phyloP scores from a whole-genome alignment of 78 protist species.

The Dictyostelium discoideum region DNA sequence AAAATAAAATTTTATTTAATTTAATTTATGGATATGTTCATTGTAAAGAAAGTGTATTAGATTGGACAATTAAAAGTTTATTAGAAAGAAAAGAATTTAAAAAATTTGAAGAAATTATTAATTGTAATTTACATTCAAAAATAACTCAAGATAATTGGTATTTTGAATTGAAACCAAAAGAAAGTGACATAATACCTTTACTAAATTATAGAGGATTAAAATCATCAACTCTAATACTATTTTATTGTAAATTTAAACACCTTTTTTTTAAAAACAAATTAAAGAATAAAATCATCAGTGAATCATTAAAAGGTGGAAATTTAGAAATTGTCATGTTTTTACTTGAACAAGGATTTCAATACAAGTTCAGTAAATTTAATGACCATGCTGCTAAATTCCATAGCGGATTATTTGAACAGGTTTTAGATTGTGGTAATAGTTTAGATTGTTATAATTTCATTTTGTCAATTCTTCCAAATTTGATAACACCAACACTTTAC shows the following conservation, averaged over 20 bases:
- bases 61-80: background rate
- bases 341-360: background rate
- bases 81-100: background rate
- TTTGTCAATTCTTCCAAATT: background rate
- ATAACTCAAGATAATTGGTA: background rate
- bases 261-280: background rate
- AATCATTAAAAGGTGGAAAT: background rate
- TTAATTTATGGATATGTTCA: background rate
- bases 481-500: no score
- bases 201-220: background rate
- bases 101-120: background rate
- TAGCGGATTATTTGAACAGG: background rate
- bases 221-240: background rate
- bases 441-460: background rate
- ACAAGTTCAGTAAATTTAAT: background rate
- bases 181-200: background rate
- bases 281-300: background rate
- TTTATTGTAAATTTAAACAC: background rate
- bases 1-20: background rate
- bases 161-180: background rate
- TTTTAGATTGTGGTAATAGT: background rate
- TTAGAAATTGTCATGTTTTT: background rate
- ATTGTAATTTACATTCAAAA: background rate
- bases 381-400: background rate
- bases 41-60: background rate